Base-by-base conservation (phyloP, 2,329 filamentous ascomycete species). In the Parasarocladium wereldwijsianum region DNA sequence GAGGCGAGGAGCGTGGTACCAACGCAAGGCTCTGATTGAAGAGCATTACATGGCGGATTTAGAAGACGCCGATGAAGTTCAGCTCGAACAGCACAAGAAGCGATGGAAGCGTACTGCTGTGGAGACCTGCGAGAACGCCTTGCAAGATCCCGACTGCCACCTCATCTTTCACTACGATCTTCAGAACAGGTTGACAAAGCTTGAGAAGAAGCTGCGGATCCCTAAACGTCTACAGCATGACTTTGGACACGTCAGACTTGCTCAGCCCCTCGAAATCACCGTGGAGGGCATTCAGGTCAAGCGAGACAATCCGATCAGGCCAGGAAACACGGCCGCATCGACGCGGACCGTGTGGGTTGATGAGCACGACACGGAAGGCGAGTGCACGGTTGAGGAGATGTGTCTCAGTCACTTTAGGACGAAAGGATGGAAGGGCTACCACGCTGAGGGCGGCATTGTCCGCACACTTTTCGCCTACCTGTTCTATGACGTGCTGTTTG, bases 351-450 rank as follows among this genome's bases (percentile, higher is more conserved):
- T 84, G 25, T 98, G 90, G 90, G 58, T 94, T 1, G 85, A 96
- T 44, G 77, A 77, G 40, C 53, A 64, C 4, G 76, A 78, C 45
- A 66, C 60, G 7, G 66, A 67, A 19, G 72, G 67, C 13, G 79
- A 90, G 51, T 93, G 86, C 50, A 77, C 73, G 31, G 90, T 98
- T 9, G 90, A 98, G 56, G 78, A 71, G 33, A 93, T 98, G 85
- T 94, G 86, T 48, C 64, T 98, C 21, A 85, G 76, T 25, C 71
- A 78, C 58, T 96, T 96, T 52, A 75, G 82, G 18, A 62, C 66
- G 8, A 63, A 79, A 31, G 87, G 86, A 3, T 96, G 84, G 77
- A 93, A 93, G 50, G 90, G 90, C 8, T 94, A 87, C 46, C 90
- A 98, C 52, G 73, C 78, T 12, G 90, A 98, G 60, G 84, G 85